phyloP scores from a whole-genome alignment of 208 protist species.

The Porcisia deanei region DNA sequence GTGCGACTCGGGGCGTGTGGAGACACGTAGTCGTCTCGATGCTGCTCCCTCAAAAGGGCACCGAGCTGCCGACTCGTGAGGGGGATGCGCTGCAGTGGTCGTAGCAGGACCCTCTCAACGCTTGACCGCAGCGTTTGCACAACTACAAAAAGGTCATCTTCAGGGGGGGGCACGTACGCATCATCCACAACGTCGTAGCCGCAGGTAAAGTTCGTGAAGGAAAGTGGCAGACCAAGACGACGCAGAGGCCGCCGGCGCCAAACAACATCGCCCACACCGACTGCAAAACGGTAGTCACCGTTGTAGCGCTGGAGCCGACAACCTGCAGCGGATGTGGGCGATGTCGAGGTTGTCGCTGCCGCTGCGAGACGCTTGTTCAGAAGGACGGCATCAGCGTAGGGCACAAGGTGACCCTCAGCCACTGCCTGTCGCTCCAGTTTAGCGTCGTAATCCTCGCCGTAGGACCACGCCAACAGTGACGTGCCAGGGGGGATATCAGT shows the following conservation, averaged over 20 bases:
- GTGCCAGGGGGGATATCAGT: slow-evolving; percentile 69
- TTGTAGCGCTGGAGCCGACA: slow-evolving; percentile 63
- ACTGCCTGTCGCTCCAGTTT: slow-evolving; percentile 77
- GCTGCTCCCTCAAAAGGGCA: slow-evolving; percentile 34
- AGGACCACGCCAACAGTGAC: slow-evolving; percentile 83
- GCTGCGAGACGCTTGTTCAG: slow-evolving; percentile 46
- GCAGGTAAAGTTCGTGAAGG: neutral
- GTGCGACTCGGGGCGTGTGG: slow-evolving; percentile 9
- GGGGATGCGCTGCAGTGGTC: slow-evolving; percentile 28
- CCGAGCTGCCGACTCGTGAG: slow-evolving; percentile 15
- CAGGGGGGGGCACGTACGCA: slow-evolving; percentile 22
- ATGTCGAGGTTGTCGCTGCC: neutral
- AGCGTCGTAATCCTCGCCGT: slow-evolving; percentile 89
- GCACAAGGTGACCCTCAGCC: slow-evolving; percentile 60
- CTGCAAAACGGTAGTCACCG: slow-evolving; percentile 78
- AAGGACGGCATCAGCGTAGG: slow-evolving; percentile 59
- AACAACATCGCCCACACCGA: slow-evolving; percentile 72
- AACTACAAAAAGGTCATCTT: slow-evolving; percentile 73
- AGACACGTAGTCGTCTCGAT: slow-evolving; percentile 34
- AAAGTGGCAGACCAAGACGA: neutral
- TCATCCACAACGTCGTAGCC: neutral
- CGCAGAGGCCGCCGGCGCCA: slow-evolving; percentile 62
- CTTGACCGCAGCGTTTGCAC: slow-evolving; percentile 38
- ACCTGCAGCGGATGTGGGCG: neutral
- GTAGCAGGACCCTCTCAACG: slow-evolving; percentile 56